Conservation (phyloP, 2,329 filamentous ascomycete species). For the Periconia macrospinosa region DNA sequence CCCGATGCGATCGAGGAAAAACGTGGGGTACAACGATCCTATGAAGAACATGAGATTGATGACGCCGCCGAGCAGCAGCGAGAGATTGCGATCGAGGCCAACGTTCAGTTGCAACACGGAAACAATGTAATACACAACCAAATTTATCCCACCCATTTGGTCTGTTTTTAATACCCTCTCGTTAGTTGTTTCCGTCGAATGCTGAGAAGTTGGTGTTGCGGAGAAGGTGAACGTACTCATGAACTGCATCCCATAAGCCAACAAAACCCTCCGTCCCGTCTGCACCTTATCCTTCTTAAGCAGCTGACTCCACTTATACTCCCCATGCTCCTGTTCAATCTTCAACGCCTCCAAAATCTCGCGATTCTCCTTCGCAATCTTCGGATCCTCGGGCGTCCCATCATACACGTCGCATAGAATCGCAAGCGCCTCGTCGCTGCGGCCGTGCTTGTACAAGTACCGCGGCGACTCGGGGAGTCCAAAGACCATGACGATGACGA, state of each 20-base stretch:
- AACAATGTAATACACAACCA: constrained; percentile 49
- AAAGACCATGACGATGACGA: constrained; percentile 48
- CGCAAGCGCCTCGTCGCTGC: constrained; percentile 51
- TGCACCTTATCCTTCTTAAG: constrained; percentile 45
- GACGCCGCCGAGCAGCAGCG: constrained; percentile 52
- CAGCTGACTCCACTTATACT: constrained; percentile 43
- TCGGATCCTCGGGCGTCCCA: constrained; percentile 51
- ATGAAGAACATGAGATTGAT: constrained; percentile 36
- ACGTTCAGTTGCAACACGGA: constrained; percentile 52
- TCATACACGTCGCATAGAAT: constrained; percentile 55
- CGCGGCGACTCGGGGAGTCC: constrained; percentile 30
- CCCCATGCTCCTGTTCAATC: constrained; percentile 41
- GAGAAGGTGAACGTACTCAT: constrained; percentile 26
- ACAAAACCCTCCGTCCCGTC: constrained; percentile 43
- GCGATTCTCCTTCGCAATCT: constrained; percentile 57
- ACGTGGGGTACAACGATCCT: constrained; percentile 40
- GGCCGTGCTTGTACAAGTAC: constrained; percentile 29
- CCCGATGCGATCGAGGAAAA: constrained; percentile 39
- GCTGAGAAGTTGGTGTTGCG: not conserved
- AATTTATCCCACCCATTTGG: constrained; percentile 43
- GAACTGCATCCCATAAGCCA: constrained; percentile 45
- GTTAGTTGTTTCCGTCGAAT: not conserved
- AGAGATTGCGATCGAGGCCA: constrained; percentile 47
- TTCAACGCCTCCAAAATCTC: constrained; percentile 42
- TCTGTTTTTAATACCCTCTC: constrained; percentile 5